Base-by-base conservation (phyloP, 805 yeast species). In the Isabelozyma heimii region DNA sequence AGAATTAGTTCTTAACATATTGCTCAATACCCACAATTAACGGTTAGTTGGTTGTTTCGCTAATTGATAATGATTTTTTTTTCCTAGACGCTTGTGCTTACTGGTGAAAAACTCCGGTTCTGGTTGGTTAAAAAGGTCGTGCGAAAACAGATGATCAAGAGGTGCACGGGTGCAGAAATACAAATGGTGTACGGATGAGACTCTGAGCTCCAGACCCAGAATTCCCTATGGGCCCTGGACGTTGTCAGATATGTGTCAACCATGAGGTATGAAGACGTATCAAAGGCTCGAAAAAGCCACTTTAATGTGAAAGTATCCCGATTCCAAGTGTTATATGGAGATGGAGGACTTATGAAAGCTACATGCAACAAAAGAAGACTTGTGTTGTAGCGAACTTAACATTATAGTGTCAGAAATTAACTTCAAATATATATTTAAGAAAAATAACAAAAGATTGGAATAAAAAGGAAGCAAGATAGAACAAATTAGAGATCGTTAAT, bases 51-150 rank as follows among this genome's bases (percentile, higher is more conserved):
- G 35, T 41, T 41, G 35, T 26, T 20, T 40, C 20, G 20, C 12
- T 40, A 40, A 20, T 28, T 28, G 3, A 30, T 10, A 13, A 10
- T 38, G 6, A 38, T 8, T 38, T 38, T 38, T 38, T 38, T 38
- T 38, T 38, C 40, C 14, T 10, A 9, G 12, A 15, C 17, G 17
- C 24, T 44, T 28, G 15, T 46, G 49, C 26, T 46, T 42, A 47
- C 46, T 46, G 41, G 46, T 52, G 44, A 53, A 52, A 56, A 55
- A 56, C 53, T 54, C 56, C 38, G 43, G 45, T 50, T 63, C 69
- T 66, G 70, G 70, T 66, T 66, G 70, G 70, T 49, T 62, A 52
- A 50, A 53, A 41, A 45, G 37, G 46, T 37, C 27, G 52, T 52
- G 47, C 45, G n/a, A 9, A 30, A 30, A 30, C 35, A 9, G 4